Evolutionary conservation across 208 protist species (phyloP).

Genomic region (Leishmania braziliensis): DNA sequence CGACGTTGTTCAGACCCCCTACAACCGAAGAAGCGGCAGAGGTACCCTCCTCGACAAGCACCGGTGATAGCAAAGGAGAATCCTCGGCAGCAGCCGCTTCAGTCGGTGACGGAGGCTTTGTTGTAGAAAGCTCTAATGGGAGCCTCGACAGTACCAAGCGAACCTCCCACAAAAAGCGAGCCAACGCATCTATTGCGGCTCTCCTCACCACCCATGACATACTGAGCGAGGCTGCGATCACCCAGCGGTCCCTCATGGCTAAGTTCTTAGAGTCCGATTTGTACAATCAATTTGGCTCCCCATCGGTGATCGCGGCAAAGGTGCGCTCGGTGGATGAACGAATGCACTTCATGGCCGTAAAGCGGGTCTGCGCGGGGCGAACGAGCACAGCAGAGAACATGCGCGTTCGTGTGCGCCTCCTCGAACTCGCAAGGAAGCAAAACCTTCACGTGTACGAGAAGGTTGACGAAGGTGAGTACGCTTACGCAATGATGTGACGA

Average conservation of each 20-base stretch:
- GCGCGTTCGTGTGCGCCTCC: conserved; percentile 17
- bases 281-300: conserved; percentile 37
- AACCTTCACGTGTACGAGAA: conserved; percentile 74
- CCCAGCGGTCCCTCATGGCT: conserved; percentile 57
- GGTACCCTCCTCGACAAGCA: neutral
- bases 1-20: neutral
- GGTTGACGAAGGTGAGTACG: conserved; percentile 51
- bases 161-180: neutral
- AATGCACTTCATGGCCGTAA: conserved; percentile 72
- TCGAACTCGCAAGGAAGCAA: conserved; percentile 37
- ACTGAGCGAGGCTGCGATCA: conserved; percentile 42
- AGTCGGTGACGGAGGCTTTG: neutral
- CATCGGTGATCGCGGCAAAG: conserved; percentile 15
- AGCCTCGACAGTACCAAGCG: neutral
- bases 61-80: neutral
- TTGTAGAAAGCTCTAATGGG: neutral
- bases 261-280: conserved; percentile 60
- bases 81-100: neutral
- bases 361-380: conserved; percentile 18
- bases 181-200: conserved; percentile 25
- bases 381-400: neutral
- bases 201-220: conserved; percentile 62
- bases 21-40: neutral
- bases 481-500: neutral
- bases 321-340: conserved; percentile 34